phyloP scores from a whole-genome alignment of 345 rosid species.

The Chamaenerion angustifolium region DNA sequence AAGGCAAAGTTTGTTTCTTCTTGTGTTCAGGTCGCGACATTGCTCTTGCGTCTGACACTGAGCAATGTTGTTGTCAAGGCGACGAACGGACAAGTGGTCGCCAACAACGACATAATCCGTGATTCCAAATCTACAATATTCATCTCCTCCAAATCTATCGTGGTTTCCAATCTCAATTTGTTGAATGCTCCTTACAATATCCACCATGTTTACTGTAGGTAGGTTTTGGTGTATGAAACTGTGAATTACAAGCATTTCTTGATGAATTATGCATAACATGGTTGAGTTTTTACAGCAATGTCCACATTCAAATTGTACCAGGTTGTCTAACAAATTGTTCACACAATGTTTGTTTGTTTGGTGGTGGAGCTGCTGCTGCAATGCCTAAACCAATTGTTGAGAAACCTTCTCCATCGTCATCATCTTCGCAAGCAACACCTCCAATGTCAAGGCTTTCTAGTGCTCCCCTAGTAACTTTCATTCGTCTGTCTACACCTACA shows the following conservation, averaged over 20 bases:
- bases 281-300: constrained; percentile 29
- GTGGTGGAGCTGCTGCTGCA: background rate
- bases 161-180: constrained; percentile 73
- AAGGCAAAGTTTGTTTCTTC: background rate
- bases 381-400: constrained; percentile 34
- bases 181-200: constrained; percentile 64
- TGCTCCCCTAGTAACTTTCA: constrained; percentile 64
- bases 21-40: constrained; percentile 31
- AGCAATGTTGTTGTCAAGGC: constrained; percentile 21
- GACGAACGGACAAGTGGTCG: constrained; percentile 11
- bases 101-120: constrained; percentile 27
- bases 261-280: background rate
- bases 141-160: constrained; percentile 34
- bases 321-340: constrained; percentile 22
- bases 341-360: too few relatives aligned
- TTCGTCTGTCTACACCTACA: constrained; percentile 34
- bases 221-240: background rate
- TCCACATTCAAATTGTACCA: constrained; percentile 58
- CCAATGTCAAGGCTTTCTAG: constrained; percentile 77
- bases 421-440: constrained; percentile 23
- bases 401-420: constrained; percentile 8
- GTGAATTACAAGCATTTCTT: background rate
- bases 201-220: constrained; percentile 91
- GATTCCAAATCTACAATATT: constrained; percentile 26
- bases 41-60: constrained; percentile 74